Evolutionary conservation across 495 filamentous ascomycete genomes (phyloP), one percentile per base, ranked within the genome.

Genomic region (Ascobolus immersus): DNA sequence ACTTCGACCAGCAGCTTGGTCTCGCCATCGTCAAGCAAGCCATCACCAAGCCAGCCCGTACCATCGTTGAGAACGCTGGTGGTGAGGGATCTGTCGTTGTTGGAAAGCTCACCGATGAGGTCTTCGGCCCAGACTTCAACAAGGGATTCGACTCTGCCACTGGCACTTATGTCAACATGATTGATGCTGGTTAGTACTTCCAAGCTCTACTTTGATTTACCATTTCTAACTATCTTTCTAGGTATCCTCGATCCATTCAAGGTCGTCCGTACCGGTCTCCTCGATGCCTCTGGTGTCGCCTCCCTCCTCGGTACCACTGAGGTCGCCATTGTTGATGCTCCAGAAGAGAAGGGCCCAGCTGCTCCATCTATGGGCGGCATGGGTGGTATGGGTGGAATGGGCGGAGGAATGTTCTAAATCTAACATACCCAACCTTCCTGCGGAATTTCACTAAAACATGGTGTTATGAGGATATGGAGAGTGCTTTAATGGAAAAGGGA

Each of bases 1-100:
- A 96, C 71, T 94, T 94, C 51, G 86, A 96, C 60, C 86, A 96
- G 64, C 80, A 92, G 62, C 78, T 94, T 44, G 86, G 86, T 69
- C 77, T 96, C 36, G 75, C 62, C 59, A 94, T 96, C 52, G 68
- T 96, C 62, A 90, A 86, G 69, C 82, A 71, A 49, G 86, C 86
- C 44, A 94, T 96, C 56, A 92, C 82, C 51, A 72, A 71, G 43
- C 86, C 86, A 21, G 86, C 89, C 35, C 66, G 77, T 44, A 91
- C 70, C 35, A 96, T 96, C 44, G 75, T 94, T 20, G 89, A 96
- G 68, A 96, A 96, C 57, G 86, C 86, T 44, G 86, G 86, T 44
- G 66, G 75, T 17, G 89, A 96, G 61, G 84, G 89, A 40, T 84
- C 77, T 38, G 86, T 96, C 36, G 70, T 94, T 40, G 80, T 96